These are phyloP conservation scores for Fusarium sp. DNA, from an alignment of 2,329 filamentous ascomycete genomes.

Conservation along the genomic window DNA sequence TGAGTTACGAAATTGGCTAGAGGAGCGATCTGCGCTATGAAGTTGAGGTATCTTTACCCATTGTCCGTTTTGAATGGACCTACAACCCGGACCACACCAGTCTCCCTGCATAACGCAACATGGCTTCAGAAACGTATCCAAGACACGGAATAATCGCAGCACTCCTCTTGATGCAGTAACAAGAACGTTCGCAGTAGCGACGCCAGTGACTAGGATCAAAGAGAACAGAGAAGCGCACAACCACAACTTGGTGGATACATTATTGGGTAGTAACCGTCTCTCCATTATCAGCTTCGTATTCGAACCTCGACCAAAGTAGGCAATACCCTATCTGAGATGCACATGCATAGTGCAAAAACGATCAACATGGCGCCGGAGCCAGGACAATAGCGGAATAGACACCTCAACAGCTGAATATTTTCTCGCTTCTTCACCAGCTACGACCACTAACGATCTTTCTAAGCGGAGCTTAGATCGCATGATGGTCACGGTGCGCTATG, in stretches of 20 bases:
- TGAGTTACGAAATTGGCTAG: slow-evolving; percentile 2
- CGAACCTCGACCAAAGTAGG: slow-evolving; percentile 20
- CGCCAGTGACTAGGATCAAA: slow-evolving; percentile 13
- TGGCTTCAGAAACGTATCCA: slow-evolving; percentile 27
- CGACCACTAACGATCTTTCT: slow-evolving; percentile 16
- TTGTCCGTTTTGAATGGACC: slow-evolving; percentile 22
- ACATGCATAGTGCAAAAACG: slow-evolving; percentile 22
- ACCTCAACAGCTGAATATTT: slow-evolving; percentile 33
- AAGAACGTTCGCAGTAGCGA: slow-evolving; percentile 1
- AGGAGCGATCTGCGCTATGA: not conserved
- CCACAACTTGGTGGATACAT: not conserved
- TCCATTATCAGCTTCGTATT: slow-evolving; percentile 14
- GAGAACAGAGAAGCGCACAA: not conserved
- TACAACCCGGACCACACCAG: slow-evolving; percentile 17
- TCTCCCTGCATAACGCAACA: slow-evolving; percentile 44
- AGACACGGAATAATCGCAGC: slow-evolving; percentile 20
- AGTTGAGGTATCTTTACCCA: slow-evolving; percentile 11
- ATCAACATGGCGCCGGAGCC: slow-evolving; percentile 40
- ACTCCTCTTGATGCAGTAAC: not conserved
- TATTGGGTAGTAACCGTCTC: slow-evolving; percentile 10
- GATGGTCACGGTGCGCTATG: slow-evolving; percentile 44
- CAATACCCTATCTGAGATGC: slow-evolving; percentile 8
- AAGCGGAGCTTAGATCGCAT: slow-evolving; percentile 20
- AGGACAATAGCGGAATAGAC: slow-evolving; percentile 31
- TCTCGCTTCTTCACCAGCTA: slow-evolving; percentile 27